phyloP scores from a whole-genome alignment of 2,329 filamentous ascomycete species.

The Shiraia sp. region DNA sequence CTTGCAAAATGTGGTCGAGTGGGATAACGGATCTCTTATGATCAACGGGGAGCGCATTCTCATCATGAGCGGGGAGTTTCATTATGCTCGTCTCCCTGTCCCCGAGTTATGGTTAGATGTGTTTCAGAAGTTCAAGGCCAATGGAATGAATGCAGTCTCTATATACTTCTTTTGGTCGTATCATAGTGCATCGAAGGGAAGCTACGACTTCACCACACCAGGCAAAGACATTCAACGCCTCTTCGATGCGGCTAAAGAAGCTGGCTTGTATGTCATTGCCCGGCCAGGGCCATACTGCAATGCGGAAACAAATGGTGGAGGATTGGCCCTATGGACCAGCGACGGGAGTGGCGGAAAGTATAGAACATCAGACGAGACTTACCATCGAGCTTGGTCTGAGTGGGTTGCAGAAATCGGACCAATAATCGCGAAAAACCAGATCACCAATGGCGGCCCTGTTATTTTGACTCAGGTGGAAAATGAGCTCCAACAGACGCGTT shows the following conservation, averaged over 20 bases:
- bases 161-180: conserved; percentile 59
- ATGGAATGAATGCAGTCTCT: conserved; percentile 57
- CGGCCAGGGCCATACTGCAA: conserved; percentile 58
- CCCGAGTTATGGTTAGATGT: conserved; percentile 59
- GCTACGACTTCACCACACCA: conserved; percentile 56
- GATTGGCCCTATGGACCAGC: conserved; percentile 51
- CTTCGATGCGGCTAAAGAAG: conserved; percentile 56
- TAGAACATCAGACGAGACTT: conserved; percentile 51
- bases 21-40: conserved; percentile 57
- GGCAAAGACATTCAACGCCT: conserved; percentile 57
- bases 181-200: conserved; percentile 50
- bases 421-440: conserved; percentile 55
- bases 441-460: conserved; percentile 56
- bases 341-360: conserved; percentile 52
- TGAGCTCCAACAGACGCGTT: conserved; percentile 53
- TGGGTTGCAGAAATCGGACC: conserved; percentile 53
- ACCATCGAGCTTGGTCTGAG: conserved; percentile 52
- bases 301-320: conserved; percentile 56
- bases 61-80: conserved; percentile 57
- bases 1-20: conserved; percentile 48
- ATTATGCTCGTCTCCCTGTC: conserved; percentile 58
- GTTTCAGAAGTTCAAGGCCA: conserved; percentile 59
- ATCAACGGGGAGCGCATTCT: conserved; percentile 56
- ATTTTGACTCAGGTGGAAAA: conserved; percentile 60
- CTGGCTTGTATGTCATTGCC: conserved; percentile 57